Percentiles rank a stretch among this genome's conserved stretches.
These are phyloP conservation scores for Ceratocystis cubensis DNA, from an alignment of 2,329 filamentous ascomycete genomes.

Conservation along the genomic window DNA sequence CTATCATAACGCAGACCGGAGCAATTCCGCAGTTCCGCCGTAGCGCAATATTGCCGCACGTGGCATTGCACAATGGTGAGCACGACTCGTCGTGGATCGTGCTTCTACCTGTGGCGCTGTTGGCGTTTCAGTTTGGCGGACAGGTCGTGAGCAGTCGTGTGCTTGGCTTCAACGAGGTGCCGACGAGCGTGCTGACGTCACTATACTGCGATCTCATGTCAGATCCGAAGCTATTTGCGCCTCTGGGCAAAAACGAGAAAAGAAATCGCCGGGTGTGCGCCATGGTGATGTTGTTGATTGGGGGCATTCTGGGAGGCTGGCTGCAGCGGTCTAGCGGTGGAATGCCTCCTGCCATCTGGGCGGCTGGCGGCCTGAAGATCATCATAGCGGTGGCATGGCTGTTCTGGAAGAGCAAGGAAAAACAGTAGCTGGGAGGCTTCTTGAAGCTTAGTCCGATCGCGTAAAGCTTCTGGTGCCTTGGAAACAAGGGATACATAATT, in stretches of 20 bases:
- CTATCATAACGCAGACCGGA: slow-evolving; percentile 37
- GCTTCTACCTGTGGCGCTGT: slow-evolving; percentile 34
- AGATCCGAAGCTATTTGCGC: slow-evolving; percentile 36
- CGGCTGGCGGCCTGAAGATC: slow-evolving; percentile 35
- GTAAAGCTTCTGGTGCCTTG: too few relatives aligned
- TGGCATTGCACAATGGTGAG: slow-evolving; percentile 12
- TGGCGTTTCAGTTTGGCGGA: slow-evolving; percentile 43
- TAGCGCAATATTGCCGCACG: slow-evolving; percentile 17
- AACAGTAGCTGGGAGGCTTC: not conserved
- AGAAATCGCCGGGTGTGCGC: slow-evolving; percentile 37
- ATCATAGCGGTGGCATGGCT: slow-evolving; percentile 30
- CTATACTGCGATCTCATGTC: slow-evolving; percentile 42
- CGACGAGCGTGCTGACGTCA: slow-evolving; percentile 43
- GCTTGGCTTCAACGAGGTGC: slow-evolving; percentile 41
- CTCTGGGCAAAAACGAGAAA: slow-evolving; percentile 34
- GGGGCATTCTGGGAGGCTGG: slow-evolving; percentile 39
- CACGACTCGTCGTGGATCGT: slow-evolving; percentile 28
- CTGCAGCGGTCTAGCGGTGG: slow-evolving; percentile 33
- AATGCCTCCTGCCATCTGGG: slow-evolving; percentile 34
- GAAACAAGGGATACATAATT: not conserved
- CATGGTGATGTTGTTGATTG: slow-evolving; percentile 35
- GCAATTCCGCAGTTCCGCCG: slow-evolving; percentile 31
- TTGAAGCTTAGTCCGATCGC: not conserved
- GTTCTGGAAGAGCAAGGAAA: slow-evolving; percentile 26
- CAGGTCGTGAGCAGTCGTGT: slow-evolving; percentile 40